A percentile compares a stretch with the other conserved stretches of the same genome.
These are phyloP conservation scores for Amaranthus cruentus DNA, from an alignment of 148 eudicot species.

Conservation along the genomic window DNA sequence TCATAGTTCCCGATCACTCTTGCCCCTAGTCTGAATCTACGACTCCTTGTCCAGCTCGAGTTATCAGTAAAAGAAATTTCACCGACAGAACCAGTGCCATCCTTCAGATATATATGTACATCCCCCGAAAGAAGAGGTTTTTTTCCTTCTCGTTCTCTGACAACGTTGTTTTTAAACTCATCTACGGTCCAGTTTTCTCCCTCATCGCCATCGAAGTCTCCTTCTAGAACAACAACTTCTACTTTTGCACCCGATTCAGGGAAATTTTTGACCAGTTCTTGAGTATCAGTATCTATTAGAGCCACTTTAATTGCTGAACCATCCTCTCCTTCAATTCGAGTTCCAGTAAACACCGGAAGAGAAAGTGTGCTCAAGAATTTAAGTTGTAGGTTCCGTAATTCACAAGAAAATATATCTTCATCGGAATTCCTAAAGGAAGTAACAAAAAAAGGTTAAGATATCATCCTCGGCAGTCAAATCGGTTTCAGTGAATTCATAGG, in stretches of 20 bases:
- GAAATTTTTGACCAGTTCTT: conserved; percentile 44
- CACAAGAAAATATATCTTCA: conserved; percentile 43
- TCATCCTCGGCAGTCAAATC: neutral
- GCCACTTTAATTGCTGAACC: conserved; percentile 55
- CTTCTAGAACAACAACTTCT: conserved; percentile 76
- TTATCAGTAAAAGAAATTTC: conserved; percentile 67
- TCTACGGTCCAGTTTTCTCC: conserved; percentile 65
- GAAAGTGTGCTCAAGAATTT: conserved; percentile 52
- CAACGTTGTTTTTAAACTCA: conserved; percentile 66
- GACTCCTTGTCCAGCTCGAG: conserved; percentile 83
- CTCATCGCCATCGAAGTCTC: conserved; percentile 69
- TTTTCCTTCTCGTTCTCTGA: conserved; percentile 75
- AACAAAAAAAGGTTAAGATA: conserved; percentile 5
- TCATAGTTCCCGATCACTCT: conserved; percentile 51
- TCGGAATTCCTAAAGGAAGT: conserved; percentile 46
- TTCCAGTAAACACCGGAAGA: conserved; percentile 95
- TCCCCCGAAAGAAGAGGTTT: conserved; percentile 68
- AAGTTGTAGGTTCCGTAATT: conserved; percentile 62
- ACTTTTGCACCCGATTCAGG: conserved; percentile 62
- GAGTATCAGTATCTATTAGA: conserved; percentile 47
- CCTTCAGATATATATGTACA: conserved; percentile 40
- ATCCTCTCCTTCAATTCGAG: conserved; percentile 88
- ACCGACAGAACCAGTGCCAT: conserved; percentile 57
- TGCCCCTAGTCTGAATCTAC: conserved; percentile 72
- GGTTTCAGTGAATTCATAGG: neutral